These are phyloP conservation scores for Pseudoperonospora humuli DNA, from an alignment of 352 stramenopile genomes.

Conservation along the genomic window DNA sequence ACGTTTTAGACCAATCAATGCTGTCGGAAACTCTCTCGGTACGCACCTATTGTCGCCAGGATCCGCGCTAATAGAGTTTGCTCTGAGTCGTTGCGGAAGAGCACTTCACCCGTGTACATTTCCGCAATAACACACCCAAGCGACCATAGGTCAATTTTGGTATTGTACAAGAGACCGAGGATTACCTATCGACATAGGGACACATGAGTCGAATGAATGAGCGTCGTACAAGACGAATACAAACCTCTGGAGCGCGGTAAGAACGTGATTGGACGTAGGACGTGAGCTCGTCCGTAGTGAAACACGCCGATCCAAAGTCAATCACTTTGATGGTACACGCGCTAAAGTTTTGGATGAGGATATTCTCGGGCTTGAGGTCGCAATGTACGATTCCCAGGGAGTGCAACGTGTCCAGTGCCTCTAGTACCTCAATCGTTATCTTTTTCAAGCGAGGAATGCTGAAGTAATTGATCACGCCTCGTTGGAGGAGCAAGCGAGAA, in stretches of 20 bases:
- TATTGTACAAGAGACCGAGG: slow-evolving; percentile 88
- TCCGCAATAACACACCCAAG: slow-evolving; percentile 85
- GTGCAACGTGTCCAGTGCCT: slow-evolving; percentile 81
- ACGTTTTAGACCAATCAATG: no score
- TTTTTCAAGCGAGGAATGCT: slow-evolving; percentile 88
- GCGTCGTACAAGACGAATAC: slow-evolving; percentile 19
- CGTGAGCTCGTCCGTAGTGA: slow-evolving; percentile 90
- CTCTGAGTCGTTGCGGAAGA: slow-evolving; percentile 85
- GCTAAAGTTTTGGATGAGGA: slow-evolving; percentile 85
- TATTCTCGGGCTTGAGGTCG: slow-evolving; percentile 99
- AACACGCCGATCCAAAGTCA: slow-evolving; percentile 97
- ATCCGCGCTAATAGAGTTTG: slow-evolving; percentile 92
- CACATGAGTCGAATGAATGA: background rate
- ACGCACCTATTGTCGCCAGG: slow-evolving; percentile 55
- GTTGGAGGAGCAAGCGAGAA: slow-evolving; percentile 73
- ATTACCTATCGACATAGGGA: slow-evolving; percentile 78
- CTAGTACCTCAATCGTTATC: slow-evolving; percentile 94
- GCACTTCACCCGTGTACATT: slow-evolving; percentile 79
- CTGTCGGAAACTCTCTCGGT: no score
- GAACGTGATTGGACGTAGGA: slow-evolving; percentile 97
- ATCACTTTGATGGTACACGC: slow-evolving; percentile 94
- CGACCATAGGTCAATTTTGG: slow-evolving; percentile 87
- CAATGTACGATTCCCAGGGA: slow-evolving; percentile 94
- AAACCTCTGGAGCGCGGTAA: slow-evolving; percentile 93
- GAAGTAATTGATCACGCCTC: slow-evolving; percentile 90